Evolutionary conservation across 2,329 filamentous ascomycete species (phyloP), one percentile per base, ranked within the genome.

Genomic region (Colletotrichum truncatum): DNA sequence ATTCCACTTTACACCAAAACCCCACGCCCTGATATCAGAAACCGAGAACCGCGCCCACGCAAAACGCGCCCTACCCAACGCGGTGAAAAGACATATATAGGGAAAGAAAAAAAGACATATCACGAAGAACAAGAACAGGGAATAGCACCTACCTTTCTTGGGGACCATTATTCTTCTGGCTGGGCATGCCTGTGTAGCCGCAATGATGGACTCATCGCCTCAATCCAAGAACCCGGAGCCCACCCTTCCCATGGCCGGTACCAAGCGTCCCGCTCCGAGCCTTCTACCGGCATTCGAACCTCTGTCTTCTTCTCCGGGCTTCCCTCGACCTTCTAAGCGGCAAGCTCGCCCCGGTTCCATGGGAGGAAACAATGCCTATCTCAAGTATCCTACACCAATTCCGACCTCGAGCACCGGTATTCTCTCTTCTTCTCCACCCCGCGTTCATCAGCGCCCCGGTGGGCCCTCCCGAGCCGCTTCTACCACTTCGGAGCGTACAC

Each of bases 401-500:
- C 94, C 95, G 18, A 98, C 95, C 4, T 98, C 96, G 4, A 97
- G 93, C 70, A 97, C 95, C 46, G 93, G 93, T 73, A 93, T 98
- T 72, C 83, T 97, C 70, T 93, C 93, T 36, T 97, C 93, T 49
- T 97, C 94, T 60, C 94, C 94, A 49, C 90, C 92, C 63, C 85
- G 76, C 73, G 80, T 78, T 72, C 55, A 59, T 52, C 57, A 54
- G 32, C 43, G 64, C 23, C 46, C 60, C n/a, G 61, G 39, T 10
- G 53, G 21, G 9, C 16, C 26, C 18, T 66, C 64, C 16, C 61
- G 61, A 21, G 86, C 87, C 61, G 83, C 87, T 70, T 91, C 89
- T 23, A 81, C 84, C 59, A 81, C 89, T 62, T 91, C 92, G 3
- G 94, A 97, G 72, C 91, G 96, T 73, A 89, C 89, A 71, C 96